A percentile compares a stretch with the other conserved stretches of the same genome.
These are phyloP conservation scores for Mycena alexandri DNA, from an alignment of 768 basidiomycete genomes.

Conservation along the genomic window DNA sequence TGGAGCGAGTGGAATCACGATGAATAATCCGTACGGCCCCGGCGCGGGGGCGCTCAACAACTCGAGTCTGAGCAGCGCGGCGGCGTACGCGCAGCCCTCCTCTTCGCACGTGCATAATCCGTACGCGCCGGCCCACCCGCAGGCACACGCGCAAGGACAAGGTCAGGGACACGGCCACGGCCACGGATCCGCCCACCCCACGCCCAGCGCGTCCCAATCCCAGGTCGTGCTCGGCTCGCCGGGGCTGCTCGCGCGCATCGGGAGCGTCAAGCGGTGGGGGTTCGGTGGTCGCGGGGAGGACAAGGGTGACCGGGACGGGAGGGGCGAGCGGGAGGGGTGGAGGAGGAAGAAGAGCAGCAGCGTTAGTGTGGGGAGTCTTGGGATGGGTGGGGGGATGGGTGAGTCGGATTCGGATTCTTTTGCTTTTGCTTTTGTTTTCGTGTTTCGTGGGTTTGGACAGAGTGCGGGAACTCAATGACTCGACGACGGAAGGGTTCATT, in stretches of 20 bases:
- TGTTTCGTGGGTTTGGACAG: not conserved
- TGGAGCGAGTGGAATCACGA: no score
- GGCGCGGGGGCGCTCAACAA: not conserved
- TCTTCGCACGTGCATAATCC: not conserved
- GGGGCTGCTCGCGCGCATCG: slow-evolving; percentile 62
- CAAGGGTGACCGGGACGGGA: slow-evolving; percentile 37
- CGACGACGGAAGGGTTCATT: no score
- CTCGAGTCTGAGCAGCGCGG: not conserved
- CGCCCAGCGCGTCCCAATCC: slow-evolving; percentile 24
- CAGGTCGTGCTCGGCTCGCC: slow-evolving; percentile 22
- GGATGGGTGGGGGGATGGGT: slow-evolving; percentile 4
- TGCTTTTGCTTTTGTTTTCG: not conserved
- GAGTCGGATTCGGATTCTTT: slow-evolving; percentile 5
- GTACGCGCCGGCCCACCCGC: not conserved
- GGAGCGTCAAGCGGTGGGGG: slow-evolving; percentile 70
- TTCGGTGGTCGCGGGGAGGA: slow-evolving; percentile 38
- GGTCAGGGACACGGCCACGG: slow-evolving; percentile 44
- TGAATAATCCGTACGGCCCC: not conserved
- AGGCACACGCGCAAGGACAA: not conserved
- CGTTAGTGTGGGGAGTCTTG: slow-evolving; percentile 35
- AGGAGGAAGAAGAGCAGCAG: slow-evolving; percentile 45
- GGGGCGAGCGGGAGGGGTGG: not conserved
- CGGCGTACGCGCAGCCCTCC: slow-evolving; percentile 1
- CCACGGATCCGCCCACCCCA: no score
- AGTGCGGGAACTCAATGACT: not conserved